Base-by-base conservation (phyloP, 768 basidiomycete species). In the Trametes cinnabarina region DNA sequence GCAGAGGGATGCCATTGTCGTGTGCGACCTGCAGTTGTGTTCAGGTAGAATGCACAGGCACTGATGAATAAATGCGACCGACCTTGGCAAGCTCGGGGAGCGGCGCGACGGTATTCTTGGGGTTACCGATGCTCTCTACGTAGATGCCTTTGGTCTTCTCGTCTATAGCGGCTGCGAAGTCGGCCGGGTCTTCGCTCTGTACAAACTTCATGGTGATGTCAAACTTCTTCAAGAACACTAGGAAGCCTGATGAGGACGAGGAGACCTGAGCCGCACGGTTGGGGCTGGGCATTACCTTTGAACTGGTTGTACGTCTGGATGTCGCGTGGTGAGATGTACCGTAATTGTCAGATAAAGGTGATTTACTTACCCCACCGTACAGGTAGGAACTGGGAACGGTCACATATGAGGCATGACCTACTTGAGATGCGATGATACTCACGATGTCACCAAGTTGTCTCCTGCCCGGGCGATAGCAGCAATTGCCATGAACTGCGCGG, bases 51-150 rank as follows among this genome's bases (percentile, higher is more conserved):
- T 26, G 23, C 4, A 14, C 12, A 17, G 4, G 10, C 3, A 7
- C 22, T 3, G 11, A 46, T 14, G 22, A 3, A 2, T 20, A 3
- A 26, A 8, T 9, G 44, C 6, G 17, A 43, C 54, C 26, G 58
- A 85, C 86, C 77, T 88, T 84, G 25, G 89, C 84, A 40, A 93
- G 74, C 23, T 81, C 86, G 4, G 86, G 79, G 17, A 92, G 79
- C 39, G 85, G 82, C 17, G 78, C 77, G 55, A 93, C 77, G 44
- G 79, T 76, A 65, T 84, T 90, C 65, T 85, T 86, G 0, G 90
- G 90, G 68, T 92, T 92, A n/a, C 85, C 86, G 47, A 93, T 90
- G 54, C 76, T 84, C 74, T 92, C 90, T 4, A 91, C 77, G 68
- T 79, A 90, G 50, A 91, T 80, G 0, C 85, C 89, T 67, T 88